Evolutionary conservation across 1,139 yeast genomes (phyloP).

Genomic region (Zygosaccharomyces sapae): DNA sequence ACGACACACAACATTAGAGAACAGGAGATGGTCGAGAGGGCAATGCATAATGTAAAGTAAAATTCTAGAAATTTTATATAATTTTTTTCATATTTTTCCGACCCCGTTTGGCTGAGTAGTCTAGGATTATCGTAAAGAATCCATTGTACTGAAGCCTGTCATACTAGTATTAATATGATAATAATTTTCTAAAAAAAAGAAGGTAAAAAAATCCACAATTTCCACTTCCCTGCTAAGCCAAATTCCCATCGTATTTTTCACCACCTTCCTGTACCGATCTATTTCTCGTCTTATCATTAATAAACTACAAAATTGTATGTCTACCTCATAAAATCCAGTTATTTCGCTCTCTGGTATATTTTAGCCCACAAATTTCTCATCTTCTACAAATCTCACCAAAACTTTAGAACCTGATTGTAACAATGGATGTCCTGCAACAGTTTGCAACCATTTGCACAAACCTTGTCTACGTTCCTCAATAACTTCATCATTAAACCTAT

Average conservation of each 20-base stretch:
- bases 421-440: constrained; percentile 91
- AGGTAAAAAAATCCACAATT: too few relatives aligned
- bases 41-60: not conserved
- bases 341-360: not conserved
- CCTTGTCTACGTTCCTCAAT: constrained; percentile 84
- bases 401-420: constrained; percentile 83
- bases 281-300: not conserved
- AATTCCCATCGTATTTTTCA: too few relatives aligned
- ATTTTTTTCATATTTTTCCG: not conserved
- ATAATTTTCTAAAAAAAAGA: too few relatives aligned
- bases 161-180: too few relatives aligned
- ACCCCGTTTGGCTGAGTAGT: not conserved
- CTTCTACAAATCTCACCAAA: constrained; percentile 80
- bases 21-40: too few relatives aligned
- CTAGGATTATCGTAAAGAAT: too few relatives aligned
- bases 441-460: constrained; percentile 69
- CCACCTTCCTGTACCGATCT: not conserved
- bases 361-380: constrained; percentile 45
- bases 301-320: not conserved
- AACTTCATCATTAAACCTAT: constrained; percentile 76
- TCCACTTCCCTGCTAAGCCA: too few relatives aligned
- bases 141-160: too few relatives aligned
- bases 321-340: too few relatives aligned
- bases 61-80: not conserved
- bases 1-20: not conserved